Base-by-base conservation (phyloP, 352 stramenopile species). In the Phytopythium chamaehyphon region DNA sequence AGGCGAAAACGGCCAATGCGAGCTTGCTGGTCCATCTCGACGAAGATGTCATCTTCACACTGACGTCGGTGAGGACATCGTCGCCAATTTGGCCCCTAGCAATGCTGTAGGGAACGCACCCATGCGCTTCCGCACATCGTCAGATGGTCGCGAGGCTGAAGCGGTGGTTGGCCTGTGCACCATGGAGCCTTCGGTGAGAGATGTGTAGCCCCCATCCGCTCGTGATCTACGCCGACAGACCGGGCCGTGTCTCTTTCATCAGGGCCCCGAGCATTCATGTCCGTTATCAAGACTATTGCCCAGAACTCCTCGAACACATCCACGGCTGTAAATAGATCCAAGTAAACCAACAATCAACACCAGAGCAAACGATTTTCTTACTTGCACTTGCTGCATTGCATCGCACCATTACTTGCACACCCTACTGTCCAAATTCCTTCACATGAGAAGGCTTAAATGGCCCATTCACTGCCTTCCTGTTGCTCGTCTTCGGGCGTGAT, bases 401-500 rank as follows among this genome's bases (percentile, higher is more conserved):
- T 33, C 9, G 28, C 28, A 5, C 28, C n/a, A n/a, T n/a, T 33
- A 33, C 28, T 33, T 33, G 28, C 16, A 28, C 45, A 51, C 3
- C 28, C 18, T 37, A 2, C 40, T 31, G 23, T 10, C 10, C 42
- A 4, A 22, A 8, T 22, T 24, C 11, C 23, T 15, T 12, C 2
- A 52, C 47, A 35, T 19, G 15, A 28, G 19, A 26, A 8, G 9
- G 16, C 46, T 88, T 62, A 95, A 40, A 95, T 93, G 49, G 69
- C 76, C 85, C 85, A 95, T 61, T 95, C 85, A 59, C 58, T 72
- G 37, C 83, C 84, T 61, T 95, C 85, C 11, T 69, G 67, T 31
- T 64, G 62, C 40, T 96, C 81, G 57, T 97, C 89, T 42, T 96
- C 84, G 9, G 83, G 70, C 21, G 83, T 87, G 62, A 98, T 93